Conservation (phyloP, 495 filamentous ascomycete genomes). For the Aspergillus sclerotioniger region DNA sequence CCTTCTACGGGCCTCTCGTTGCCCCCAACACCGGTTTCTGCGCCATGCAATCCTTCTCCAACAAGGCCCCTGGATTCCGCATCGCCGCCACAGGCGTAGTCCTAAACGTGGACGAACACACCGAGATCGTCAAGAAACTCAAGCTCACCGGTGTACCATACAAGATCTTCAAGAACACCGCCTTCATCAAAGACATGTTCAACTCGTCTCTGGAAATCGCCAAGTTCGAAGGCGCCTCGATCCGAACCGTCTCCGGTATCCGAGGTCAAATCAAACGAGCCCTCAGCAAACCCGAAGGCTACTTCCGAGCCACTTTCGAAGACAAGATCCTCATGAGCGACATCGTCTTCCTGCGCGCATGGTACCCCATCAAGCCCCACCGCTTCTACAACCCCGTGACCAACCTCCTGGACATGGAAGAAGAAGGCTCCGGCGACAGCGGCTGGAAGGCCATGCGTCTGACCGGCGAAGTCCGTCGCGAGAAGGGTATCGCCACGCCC, state of each 20-base stretch:
- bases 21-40: constrained; percentile 95
- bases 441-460: constrained; percentile 86
- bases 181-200: constrained; percentile 99
- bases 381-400: constrained; percentile 96
- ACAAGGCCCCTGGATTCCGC: constrained; percentile 85
- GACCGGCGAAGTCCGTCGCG: constrained; percentile 88
- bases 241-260: constrained; percentile 93
- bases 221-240: constrained; percentile 94
- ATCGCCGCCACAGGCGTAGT: constrained; percentile 93
- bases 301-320: constrained; percentile 95
- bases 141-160: constrained; percentile 89
- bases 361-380: constrained; percentile 93
- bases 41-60: constrained; percentile 87
- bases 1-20: constrained; percentile 91
- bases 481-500: constrained; percentile 72
- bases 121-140: constrained; percentile 98
- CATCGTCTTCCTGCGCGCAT: constrained; percentile 91
- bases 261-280: constrained; percentile 96
- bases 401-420: constrained; percentile 66
- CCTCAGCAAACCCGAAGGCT: constrained; percentile 84
- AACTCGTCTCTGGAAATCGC: constrained; percentile 86
- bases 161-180: constrained; percentile 99
- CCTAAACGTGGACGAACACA: constrained; percentile 84
- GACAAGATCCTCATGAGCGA: constrained; percentile 97
- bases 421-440: constrained; percentile 33